Base-by-base conservation (phyloP, 2,329 filamentous ascomycete species). In the Pseudopyrenochaeta lycopersici region DNA sequence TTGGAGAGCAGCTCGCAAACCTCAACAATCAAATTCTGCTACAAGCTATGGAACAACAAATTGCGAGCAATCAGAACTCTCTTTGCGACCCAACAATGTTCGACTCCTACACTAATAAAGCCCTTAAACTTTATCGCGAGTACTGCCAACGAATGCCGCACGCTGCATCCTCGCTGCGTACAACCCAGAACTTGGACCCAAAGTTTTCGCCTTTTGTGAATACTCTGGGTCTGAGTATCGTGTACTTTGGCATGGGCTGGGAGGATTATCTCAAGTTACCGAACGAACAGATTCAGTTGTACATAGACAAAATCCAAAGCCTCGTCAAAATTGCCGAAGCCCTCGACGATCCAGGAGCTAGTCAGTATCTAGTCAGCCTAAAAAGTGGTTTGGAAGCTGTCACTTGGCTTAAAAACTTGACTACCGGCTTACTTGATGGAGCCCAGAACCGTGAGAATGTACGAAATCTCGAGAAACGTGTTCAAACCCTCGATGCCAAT, bases 221-320 rank as follows among this genome's bases (percentile, higher is more conserved):
- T 14, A 66, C 66, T 1, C 51, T 73, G 7, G 67, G 65, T 33
- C 49, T 74, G 15, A 67, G 62, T 31, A 52, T 63, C 9, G 52
- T 56, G 5, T 68, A 62, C 43, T 63, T 59, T 49, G 64, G 62
- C 4, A 71, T 62, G 47, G 55, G 52, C n/a, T 72, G 69, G 68
- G 61, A 69, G 49, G 66, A 72, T 15, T 70, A 66, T 45, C 36
- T 72, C 3, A 52, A 38, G 17, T 42, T 72, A 38, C 71, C 71
- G 0, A 27, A 64, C 10, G 21, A 49, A 10, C 68, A 73, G 30
- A 49, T 74, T 3, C 55, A 67, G 29, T 29, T 59, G 1, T 72
- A 68, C 36, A 39, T 61, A 12, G 52, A 58, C 7, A 64, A 44
- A 7, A 29, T 71, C 3, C 45, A 58, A 17, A 57, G 45, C 14